Evolutionary conservation across 306 rosid species (phyloP).

Genomic region (Vachellia collinsii): DNA sequence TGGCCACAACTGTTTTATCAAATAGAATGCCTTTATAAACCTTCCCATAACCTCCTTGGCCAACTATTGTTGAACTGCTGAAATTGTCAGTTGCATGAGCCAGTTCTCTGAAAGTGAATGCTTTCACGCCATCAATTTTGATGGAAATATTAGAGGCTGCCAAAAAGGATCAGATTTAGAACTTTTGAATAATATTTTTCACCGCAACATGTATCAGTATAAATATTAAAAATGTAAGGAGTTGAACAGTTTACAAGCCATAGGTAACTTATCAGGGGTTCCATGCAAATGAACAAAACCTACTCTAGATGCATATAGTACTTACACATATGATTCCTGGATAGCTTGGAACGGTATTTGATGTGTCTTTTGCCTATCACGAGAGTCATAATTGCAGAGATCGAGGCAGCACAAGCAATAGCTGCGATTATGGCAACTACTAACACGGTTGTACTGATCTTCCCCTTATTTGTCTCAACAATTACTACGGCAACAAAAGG

Average conservation of each 20-base stretch:
- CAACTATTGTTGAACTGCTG: constrained; percentile 60
- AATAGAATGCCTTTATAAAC: constrained; percentile 81
- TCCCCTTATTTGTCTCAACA: constrained; percentile 22
- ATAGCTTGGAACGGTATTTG: constrained; percentile 41
- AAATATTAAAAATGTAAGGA: background rate
- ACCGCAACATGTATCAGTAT: background rate
- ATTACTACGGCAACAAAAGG: constrained; percentile 42
- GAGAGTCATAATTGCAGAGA: constrained; percentile 51
- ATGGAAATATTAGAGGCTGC: constrained; percentile 67
- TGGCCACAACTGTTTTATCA: constrained; percentile 66
- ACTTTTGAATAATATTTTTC: constrained; percentile 19
- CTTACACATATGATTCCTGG: constrained; percentile 65
- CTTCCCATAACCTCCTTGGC: constrained; percentile 96
- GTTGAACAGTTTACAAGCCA: background rate
- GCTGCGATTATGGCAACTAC: constrained; percentile 56
- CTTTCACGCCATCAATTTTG: constrained; percentile 78
- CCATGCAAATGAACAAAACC: background rate
- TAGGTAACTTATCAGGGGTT: background rate
- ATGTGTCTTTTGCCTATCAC: constrained; percentile 47
- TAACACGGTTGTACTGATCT: constrained; percentile 43
- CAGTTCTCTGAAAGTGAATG: constrained; percentile 75
- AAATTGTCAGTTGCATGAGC: constrained; percentile 69
- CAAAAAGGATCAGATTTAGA: constrained; percentile 31
- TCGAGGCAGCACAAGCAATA: constrained; percentile 44
- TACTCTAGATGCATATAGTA: background rate